Evolutionary conservation across 768 basidiomycete species (phyloP), one percentile per base, ranked within the genome.

Genomic region (Leccinum boreale): DNA sequence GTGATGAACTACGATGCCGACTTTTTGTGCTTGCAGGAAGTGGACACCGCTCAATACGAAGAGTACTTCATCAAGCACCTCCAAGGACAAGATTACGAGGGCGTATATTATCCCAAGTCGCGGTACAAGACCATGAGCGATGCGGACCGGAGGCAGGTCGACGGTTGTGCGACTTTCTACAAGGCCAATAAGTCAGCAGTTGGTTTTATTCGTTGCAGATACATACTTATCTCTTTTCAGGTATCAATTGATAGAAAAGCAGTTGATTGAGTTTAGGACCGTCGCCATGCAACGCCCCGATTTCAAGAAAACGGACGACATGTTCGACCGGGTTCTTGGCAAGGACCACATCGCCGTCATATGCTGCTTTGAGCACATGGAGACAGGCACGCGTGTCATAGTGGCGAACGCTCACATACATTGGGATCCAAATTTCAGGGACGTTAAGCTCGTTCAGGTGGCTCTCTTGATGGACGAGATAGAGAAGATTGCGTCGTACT

Each of bases 301-400:
- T 71, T 93, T 94, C 77, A 93, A 94, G 80, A 94, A 94, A 76
- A 96, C 94, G 17, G 94, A 98, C 67, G 96, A 98, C 77, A 95
- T 98, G 94, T 98, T 98, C 83, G 98, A 98, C 69, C 93, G 97
- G 31, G 94, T 98, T 55, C 83, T 98, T 64, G 89, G 90, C 60
- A 92, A 93, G 71, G 96, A 98, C 73, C 85, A 98, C 68, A 91
- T 98, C 62, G 94, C 94, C 48, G 85, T 94, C 62, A 78, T 95
- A 57, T 85, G 86, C 65, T 81, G 93, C 29, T 80, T 98, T 68
- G 97, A 99, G 77, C 89, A 90, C 74, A 84, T 83, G 59, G 81
- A 84, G 42, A 92, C 94, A 0, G 94, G 94, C 44, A 87, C 94
- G 12, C 86, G 96, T 15, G 75, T 97, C 56, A 83, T 98, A 66